Evolutionary conservation across 225 moss, liverwort and hornwort species (phyloP).

Genomic region (Rhytidiadelphus loreus): DNA sequence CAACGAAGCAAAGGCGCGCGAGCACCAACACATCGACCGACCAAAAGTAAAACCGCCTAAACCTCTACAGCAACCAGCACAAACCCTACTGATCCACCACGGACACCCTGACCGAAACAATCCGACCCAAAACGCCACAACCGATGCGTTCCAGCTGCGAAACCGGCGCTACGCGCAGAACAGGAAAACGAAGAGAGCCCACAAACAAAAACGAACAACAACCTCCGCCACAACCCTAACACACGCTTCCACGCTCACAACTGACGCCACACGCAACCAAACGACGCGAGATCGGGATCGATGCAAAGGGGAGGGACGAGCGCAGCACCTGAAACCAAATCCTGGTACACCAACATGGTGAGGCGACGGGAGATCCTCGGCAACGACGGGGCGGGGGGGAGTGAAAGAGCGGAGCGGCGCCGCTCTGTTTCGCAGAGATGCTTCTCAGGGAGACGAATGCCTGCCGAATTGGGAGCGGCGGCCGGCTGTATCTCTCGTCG

Average conservation of each 20-base stretch:
- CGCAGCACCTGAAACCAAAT: constrained; percentile 30
- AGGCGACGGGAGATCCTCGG: neutral
- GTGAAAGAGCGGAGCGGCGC: neutral
- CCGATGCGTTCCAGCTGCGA: neutral
- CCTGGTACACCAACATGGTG: constrained; percentile 45
- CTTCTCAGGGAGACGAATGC: neutral
- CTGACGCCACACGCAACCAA: neutral
- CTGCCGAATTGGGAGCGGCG: neutral
- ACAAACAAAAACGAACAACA: neutral
- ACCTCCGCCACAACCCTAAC: neutral
- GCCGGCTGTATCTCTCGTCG: neutral
- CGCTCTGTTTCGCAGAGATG: neutral
- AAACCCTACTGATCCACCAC: neutral
- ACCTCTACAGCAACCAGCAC: neutral
- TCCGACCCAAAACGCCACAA: neutral
- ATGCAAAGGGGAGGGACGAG: neutral
- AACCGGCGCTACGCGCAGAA: neutral
- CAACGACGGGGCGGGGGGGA: neutral
- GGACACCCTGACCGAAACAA: neutral
- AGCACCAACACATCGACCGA: neutral
- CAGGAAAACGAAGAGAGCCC: neutral
- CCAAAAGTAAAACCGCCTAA: neutral
- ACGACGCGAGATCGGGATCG: neutral
- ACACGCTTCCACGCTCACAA: neutral
- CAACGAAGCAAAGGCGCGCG: neutral